phyloP scores from a whole-genome alignment of 805 yeast species.

The Yamadazyma ubonensis region DNA sequence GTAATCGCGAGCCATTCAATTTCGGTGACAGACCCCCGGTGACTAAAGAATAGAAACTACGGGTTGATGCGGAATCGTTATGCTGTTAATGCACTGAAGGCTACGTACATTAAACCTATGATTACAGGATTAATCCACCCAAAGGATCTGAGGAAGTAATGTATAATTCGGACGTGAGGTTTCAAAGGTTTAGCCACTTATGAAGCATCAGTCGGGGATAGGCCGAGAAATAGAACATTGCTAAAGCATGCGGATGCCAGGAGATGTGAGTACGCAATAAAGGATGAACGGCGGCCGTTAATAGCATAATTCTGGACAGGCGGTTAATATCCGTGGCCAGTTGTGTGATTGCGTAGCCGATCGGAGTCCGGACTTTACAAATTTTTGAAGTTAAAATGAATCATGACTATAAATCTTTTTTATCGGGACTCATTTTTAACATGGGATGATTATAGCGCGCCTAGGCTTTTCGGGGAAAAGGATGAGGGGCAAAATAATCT shows the following conservation, averaged over 20 bases:
- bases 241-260: not conserved
- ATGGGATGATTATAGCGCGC: not conserved
- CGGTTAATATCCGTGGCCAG: constrained; percentile 9
- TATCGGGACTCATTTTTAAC: not conserved
- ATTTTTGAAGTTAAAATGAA: not conserved
- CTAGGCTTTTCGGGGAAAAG: constrained; percentile 10
- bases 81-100: too few species aligned
- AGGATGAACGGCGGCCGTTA: constrained; percentile 3
- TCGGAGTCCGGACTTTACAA: constrained; percentile 14
- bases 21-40: not conserved
- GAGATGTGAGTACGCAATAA: too few species aligned
- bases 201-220: not conserved
- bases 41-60: not conserved
- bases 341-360: constrained; percentile 7
- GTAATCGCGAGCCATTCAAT: not conserved
- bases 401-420: not conserved
- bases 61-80: too few species aligned
- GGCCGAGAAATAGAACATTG: not conserved
- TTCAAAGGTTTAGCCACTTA: not conserved
- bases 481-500: not conserved
- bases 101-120: too few species aligned
- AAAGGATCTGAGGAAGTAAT: too few species aligned
- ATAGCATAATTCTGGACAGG: too few species aligned
- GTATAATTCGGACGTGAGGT: not conserved
- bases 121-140: too few species aligned